phyloP scores from a whole-genome alignment of 2,329 filamentous ascomycete genomes.

The Colletotrichum tanaceti region DNA sequence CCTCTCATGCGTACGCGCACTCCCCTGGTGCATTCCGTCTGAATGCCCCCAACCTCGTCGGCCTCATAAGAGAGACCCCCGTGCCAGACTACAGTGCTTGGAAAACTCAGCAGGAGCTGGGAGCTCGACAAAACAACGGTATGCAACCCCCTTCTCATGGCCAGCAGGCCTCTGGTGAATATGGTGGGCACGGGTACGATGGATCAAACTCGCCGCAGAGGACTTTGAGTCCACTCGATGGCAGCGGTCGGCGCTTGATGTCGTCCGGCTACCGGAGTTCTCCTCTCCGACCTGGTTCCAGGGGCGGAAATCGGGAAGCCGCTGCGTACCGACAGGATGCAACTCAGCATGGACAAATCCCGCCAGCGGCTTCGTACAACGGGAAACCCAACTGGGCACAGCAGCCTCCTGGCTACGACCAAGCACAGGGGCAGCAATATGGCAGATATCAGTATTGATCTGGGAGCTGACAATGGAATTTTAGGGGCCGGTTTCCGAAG shows the following conservation, averaged over 20 bases:
- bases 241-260: slow-evolving; percentile 51
- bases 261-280: slow-evolving; percentile 63
- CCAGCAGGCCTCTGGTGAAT: slow-evolving; percentile 58
- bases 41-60: slow-evolving; percentile 76
- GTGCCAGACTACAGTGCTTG: slow-evolving; percentile 71
- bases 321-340: slow-evolving; percentile 46
- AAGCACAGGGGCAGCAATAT: slow-evolving; percentile 51
- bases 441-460: slow-evolving; percentile 51
- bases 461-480: slow-evolving; percentile 28
- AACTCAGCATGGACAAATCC: slow-evolving; percentile 25
- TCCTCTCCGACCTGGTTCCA: slow-evolving; percentile 62
- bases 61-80: slow-evolving; percentile 75
- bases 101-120: slow-evolving; percentile 56
- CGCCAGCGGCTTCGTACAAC: slow-evolving; percentile 16
- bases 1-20: slow-evolving; percentile 77
- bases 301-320: slow-evolving; percentile 55
- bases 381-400: slow-evolving; percentile 47
- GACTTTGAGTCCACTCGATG: slow-evolving; percentile 61
- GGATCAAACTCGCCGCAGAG: slow-evolving; percentile 45
- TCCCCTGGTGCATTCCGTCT: slow-evolving; percentile 79
- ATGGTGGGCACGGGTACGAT: slow-evolving; percentile 45
- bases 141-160: slow-evolving; percentile 53
- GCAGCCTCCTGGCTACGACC: slow-evolving; percentile 47
- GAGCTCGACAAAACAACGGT: slow-evolving; percentile 47
- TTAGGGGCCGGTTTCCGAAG: slow-evolving; percentile 34